phyloP scores from a whole-genome alignment of 164 flowering plant genomes.

The Kingdonia uniflora region DNA sequence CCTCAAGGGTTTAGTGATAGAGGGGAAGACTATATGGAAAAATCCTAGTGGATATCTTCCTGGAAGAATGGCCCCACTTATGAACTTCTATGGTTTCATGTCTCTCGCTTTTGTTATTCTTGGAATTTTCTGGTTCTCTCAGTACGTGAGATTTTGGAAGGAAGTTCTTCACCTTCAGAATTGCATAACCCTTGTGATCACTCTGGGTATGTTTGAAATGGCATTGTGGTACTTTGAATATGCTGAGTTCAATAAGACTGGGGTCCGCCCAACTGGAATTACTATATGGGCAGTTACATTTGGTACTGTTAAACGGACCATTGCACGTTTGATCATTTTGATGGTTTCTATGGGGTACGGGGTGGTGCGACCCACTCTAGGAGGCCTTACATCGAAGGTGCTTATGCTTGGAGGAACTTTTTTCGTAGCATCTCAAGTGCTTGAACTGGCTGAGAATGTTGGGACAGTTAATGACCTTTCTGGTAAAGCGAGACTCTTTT shows the following conservation, averaged over 20 bases:
- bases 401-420: slow-evolving; percentile 86
- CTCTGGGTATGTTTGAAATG: slow-evolving; percentile 96
- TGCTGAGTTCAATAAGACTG: slow-evolving; percentile 77
- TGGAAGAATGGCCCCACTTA: slow-evolving; percentile 97
- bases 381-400: slow-evolving; percentile 97
- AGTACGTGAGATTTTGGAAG: slow-evolving; percentile 91
- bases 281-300: slow-evolving; percentile 96
- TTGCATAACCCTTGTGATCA: slow-evolving; percentile 84
- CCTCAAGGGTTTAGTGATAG: slow-evolving; percentile 53
- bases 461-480: slow-evolving; percentile 85
- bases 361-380: slow-evolving; percentile 93
- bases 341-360: slow-evolving; percentile 98
- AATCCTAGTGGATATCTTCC: slow-evolving; percentile 93
- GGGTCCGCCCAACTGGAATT: slow-evolving; percentile 74
- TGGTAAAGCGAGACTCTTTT: slow-evolving; percentile 81
- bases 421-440: slow-evolving; percentile 85
- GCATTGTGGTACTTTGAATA: slow-evolving; percentile 93
- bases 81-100: slow-evolving; percentile 88
- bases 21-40: slow-evolving; percentile 93
- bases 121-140: slow-evolving; percentile 92
- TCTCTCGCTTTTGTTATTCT: slow-evolving; percentile 80
- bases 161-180: slow-evolving; percentile 85
- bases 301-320: slow-evolving; percentile 75
- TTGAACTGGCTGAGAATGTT: slow-evolving; percentile 90
- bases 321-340: slow-evolving; percentile 73